Conservation (phyloP, 768 basidiomycete species). For the Kwoniella bestiolae region DNA sequence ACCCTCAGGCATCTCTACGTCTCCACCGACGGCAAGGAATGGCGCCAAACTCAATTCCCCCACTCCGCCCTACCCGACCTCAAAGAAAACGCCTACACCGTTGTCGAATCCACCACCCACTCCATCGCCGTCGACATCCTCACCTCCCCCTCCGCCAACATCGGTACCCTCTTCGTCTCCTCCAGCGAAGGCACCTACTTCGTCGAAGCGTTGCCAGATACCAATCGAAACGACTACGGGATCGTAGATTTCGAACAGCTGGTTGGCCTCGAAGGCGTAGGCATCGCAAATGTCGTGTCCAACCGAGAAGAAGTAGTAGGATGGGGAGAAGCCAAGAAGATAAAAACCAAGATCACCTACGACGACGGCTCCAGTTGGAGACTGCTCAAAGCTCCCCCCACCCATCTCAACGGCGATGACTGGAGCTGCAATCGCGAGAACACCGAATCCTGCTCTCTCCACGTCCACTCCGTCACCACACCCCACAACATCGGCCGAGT, state of each 20-base stretch:
- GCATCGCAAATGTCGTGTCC: conserved; percentile 81
- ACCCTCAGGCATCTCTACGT: conserved; percentile 68
- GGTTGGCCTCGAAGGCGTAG: conserved; percentile 67
- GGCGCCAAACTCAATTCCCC: conserved; percentile 91
- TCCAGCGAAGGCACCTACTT: conserved; percentile 97
- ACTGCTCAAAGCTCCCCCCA: conserved; percentile 66
- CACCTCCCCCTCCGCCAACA: conserved; percentile 62
- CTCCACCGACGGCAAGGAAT: conserved; percentile 76
- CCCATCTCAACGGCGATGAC: conserved; percentile 67
- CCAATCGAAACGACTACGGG: conserved; percentile 84
- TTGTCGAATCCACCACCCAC: conserved; percentile 90
- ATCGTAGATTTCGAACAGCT: conserved; percentile 89
- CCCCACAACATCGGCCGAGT: conserved; percentile 93
- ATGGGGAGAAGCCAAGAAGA: conserved; percentile 68
- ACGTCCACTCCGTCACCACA: conserved; percentile 88
- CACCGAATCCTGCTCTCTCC: conserved; percentile 70
- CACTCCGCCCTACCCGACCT: conserved; percentile 62
- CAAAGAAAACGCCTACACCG: conserved; percentile 73
- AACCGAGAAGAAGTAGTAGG: conserved; percentile 84
- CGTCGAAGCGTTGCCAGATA: conserved; percentile 84
- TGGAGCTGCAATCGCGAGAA: conserved; percentile 69
- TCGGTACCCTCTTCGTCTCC: conserved; percentile 92
- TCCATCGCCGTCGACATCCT: conserved; percentile 94
- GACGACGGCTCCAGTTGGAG: conserved; percentile 90
- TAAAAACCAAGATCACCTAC: conserved; percentile 82